Base-by-base conservation (phyloP, 352 stramenopile species). In the Pythium aristosporum region DNA sequence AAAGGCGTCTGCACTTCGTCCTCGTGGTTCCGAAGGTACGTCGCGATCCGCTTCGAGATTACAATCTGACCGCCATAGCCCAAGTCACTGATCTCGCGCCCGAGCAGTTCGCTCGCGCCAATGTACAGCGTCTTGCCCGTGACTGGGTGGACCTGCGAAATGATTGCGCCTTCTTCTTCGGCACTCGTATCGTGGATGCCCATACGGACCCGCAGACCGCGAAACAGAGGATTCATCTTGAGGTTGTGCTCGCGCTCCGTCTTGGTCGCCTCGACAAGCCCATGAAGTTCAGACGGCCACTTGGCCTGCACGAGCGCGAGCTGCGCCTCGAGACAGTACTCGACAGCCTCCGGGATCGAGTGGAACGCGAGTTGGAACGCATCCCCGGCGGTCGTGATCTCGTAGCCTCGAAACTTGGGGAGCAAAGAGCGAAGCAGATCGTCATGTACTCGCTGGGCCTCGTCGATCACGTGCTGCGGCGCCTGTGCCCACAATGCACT, bases 331-430 rank as follows among this genome's bases (percentile, higher is more conserved):
- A 92, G 53, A 32, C 77, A 87, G 63, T 92, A 92, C 36, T 71
- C 71, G 10, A 90, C 76, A 6, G 83, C 83, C 39, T 92, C 81
- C 3, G 55, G 37, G 36, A 89, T 77, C 25, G 39, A 71, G 69
- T 92, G 81, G 64, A 92, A 92, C 10, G 83, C 83, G 20, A 92
- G 65, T 53, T 92, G 83, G 56, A 92, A 92, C 5, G 83, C 73
- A 48, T 92, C 83, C 10, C 83, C 83, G 0, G 71, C 77, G 6
- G 83, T 92, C 43, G 83, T 92, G 51, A 92, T 91, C 68, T 92
- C 83, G 62, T 92, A 92, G 0, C 82, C 82, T 34, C 75, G 70
- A 43, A 76, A 88, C 21, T 75, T 85, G 1, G 77, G 71, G 18
- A 89, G 42, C 48, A 74, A 55, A 5, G 68, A 77, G 0, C 82